Conservation (phyloP, 257 asterid species). For the Forsythia viridissima region DNA sequence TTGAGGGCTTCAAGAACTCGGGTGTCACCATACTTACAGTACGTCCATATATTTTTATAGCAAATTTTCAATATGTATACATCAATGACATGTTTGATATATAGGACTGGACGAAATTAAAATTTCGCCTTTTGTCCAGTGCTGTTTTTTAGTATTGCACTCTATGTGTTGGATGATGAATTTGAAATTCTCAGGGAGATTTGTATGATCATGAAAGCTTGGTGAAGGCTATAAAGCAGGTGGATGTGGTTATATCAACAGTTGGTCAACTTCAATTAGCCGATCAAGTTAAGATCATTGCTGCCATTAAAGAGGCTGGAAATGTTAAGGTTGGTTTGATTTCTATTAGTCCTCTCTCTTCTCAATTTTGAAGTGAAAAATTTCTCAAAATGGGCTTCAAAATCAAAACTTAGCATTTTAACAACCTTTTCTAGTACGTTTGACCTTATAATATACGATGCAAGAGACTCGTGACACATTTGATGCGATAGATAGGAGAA, state of each 20-base stretch:
- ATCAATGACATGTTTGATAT: background rate
- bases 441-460: no score
- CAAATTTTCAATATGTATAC: background rate
- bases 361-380: no score
- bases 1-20: slow-evolving; percentile 55
- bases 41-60: slow-evolving; percentile 6
- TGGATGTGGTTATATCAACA: slow-evolving; percentile 69
- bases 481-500: background rate
- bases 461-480: no score
- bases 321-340: slow-evolving; percentile 52
- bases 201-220: slow-evolving; percentile 54
- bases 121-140: background rate
- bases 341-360: background rate
- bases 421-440: no score
- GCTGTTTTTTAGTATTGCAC: background rate
- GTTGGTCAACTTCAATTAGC: slow-evolving; percentile 50
- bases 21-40: slow-evolving; percentile 66
- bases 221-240: slow-evolving; percentile 65
- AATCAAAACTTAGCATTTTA: no score
- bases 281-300: slow-evolving; percentile 61
- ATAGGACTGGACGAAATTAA: background rate
- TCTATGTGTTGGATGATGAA: background rate
- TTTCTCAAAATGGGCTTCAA: no score
- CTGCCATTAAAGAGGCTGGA: slow-evolving; percentile 76
- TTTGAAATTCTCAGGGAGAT: slow-evolving; percentile 48